Evolutionary conservation across 306 rosid species (phyloP), one percentile per base, ranked within the genome.

Genomic region (Erythrophleum fordii): DNA sequence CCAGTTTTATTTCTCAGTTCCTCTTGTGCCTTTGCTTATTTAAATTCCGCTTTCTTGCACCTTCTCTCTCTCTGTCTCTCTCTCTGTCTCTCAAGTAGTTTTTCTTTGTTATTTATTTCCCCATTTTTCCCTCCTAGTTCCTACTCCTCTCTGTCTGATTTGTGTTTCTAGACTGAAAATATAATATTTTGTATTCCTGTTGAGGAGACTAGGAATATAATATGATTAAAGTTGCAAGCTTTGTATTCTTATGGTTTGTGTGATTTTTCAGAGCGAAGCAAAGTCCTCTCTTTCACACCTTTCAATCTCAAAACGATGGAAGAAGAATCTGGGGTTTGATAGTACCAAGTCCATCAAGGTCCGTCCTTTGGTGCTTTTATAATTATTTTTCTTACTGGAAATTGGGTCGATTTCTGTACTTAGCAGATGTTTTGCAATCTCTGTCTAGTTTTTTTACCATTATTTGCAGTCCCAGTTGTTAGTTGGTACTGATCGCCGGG

Each of bases 261-360:
- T 89, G 94, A 89, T 86, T 89, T 85, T 89, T 90, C 91, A 83
- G n/a, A 88, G 90, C 83, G n/a, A 84, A 89, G 81, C 86, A 82
- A 81, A 89, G 90, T 89, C 90, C 62, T 86, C 77, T 80, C 89
- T 84, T 89, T 92, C 93, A 83, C 97, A 88, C 93, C 92, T 85
- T 81, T 75, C 94, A 85, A 83, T 87, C 87, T 88, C 90, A 72
- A 79, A 89, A 68, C 75, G 81, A 84, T 86, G 89, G 91, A 83
- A 84, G 80, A 81, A 85, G 89, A 96, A 90, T 92, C 95, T 96
- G 93, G 98, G 97, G 97, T 88, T 90, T 94, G 84, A 72, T 87
- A 78, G 84, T 87, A 81, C 78, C 85, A 81, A 83, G 65, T 84
- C 87, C 88, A 87, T 88, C 91, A 73, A 90, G 93, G 93, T 90